phyloP scores from a whole-genome alignment of 1,139 yeast genomes.

The Lodderomyces parapsilosis region DNA sequence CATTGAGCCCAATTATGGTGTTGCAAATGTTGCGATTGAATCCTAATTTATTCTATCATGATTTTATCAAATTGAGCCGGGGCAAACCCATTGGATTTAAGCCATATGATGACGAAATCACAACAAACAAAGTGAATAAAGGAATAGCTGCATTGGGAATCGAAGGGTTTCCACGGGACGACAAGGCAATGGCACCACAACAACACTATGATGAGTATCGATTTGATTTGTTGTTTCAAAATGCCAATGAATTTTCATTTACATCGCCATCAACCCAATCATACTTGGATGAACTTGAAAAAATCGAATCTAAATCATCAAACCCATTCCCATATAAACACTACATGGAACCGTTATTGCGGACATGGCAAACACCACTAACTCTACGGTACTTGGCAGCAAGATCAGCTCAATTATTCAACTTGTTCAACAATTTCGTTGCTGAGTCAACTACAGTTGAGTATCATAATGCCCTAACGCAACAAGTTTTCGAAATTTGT shows the following conservation, averaged over 20 bases:
- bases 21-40: conserved; percentile 36
- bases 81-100: conserved; percentile 47
- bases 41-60: conserved; percentile 34
- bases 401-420: conserved; percentile 50
- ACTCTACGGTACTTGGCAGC: conserved; percentile 59
- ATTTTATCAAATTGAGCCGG: conserved; percentile 43
- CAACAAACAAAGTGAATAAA: neutral
- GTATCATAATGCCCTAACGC: conserved; percentile 43
- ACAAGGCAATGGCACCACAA: neutral
- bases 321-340: neutral
- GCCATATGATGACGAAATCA: conserved; percentile 31
- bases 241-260: neutral
- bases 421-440: conserved; percentile 30
- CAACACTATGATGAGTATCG: neutral
- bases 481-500: conserved; percentile 35
- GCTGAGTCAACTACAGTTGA: conserved; percentile 47
- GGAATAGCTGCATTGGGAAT: neutral
- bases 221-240: conserved; percentile 4
- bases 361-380: conserved; percentile 51
- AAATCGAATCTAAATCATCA: neutral
- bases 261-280: neutral
- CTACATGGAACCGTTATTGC: conserved; percentile 18
- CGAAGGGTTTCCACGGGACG: neutral
- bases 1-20: conserved; percentile 40
- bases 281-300: neutral